Evolutionary conservation across 1,139 yeast species (phyloP), one percentile per base, ranked within the genome.

Genomic region (Taphrina wiesneri): DNA sequence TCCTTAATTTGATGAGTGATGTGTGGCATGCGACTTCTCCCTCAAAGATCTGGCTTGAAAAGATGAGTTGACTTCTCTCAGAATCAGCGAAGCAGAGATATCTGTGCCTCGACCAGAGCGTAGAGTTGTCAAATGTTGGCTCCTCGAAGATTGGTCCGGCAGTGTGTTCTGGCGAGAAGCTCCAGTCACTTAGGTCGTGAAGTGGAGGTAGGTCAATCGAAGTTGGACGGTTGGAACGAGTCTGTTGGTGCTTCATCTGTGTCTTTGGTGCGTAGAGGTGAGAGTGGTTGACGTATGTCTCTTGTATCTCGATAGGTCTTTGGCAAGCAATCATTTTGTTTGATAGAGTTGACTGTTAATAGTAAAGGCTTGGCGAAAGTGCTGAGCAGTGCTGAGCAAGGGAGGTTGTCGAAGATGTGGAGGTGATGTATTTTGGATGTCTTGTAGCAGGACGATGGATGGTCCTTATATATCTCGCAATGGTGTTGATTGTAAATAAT

Each of bases 21-120:
- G 56, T 52, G 45, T 52, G 56, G 30, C 56, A 52, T 11, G 56
- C 56, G 28, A 52, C 56, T 28, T 52, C 56, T n/a, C 56, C 56
- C 26, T 32, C 56, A 52, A 52, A 52, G 56, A 52, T 21, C 17
- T 52, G 41, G 26, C 56, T 52, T 15, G 45, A 17, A 34, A 52
- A 52, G 45, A 52, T 21, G 56, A 11, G 56, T 15, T 21, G 30
- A 15, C 34, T 34, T 2, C 56, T 43, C 3, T 30, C 28, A 6
- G 36, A 13, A 45, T 52, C 56, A 6, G 45, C 41, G 28, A 32
- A 52, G 34, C 56, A 52, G 45, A 32, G 56, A 28, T 52, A 52
- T 15, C 56, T 30, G 45, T 52, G 56, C 41, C 45, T 52, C 45
- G 56, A 17, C 56, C 56, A 52, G 45, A 52, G 56, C 26, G 56